Percentiles rank a stretch among this genome's conserved stretches.
Conservation (phyloP, 2,329 filamentous ascomycete species). For the Fusarium neocosmosporiellum region DNA sequence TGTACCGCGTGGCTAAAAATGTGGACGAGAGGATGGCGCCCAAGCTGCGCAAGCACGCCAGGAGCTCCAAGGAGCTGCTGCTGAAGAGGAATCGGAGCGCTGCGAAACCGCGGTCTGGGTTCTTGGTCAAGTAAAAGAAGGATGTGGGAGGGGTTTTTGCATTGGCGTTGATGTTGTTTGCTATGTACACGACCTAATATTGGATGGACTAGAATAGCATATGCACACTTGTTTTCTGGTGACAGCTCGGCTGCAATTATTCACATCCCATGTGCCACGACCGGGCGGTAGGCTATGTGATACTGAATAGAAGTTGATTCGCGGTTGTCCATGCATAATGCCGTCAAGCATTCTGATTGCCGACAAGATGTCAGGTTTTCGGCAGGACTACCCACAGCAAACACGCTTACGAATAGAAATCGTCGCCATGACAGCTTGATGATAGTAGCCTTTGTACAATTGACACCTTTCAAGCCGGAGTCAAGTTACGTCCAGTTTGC, state of each 20-base stretch:
- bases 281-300: not conserved
- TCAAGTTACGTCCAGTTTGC: not conserved
- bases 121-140: slow-evolving; percentile 49
- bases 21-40: slow-evolving; percentile 62
- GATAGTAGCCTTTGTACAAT: not conserved
- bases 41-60: slow-evolving; percentile 56
- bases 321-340: not conserved
- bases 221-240: not conserved
- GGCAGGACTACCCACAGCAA: not conserved
- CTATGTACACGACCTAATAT: not conserved
- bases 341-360: not conserved
- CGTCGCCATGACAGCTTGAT: not conserved
- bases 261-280: not conserved
- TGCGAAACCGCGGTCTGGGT: slow-evolving; percentile 53
- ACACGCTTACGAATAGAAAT: not conserved
- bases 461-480: not conserved
- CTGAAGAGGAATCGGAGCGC: slow-evolving; percentile 57
- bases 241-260: not conserved
- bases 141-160: slow-evolving; percentile 17
- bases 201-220: not conserved
- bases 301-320: not conserved
- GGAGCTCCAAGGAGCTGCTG: slow-evolving; percentile 57
- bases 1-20: slow-evolving; percentile 62
- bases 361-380: not conserved
- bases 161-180: slow-evolving; percentile 4